Conservation (phyloP, 345 rosid genomes). For the Eucalyptus sp. region DNA sequence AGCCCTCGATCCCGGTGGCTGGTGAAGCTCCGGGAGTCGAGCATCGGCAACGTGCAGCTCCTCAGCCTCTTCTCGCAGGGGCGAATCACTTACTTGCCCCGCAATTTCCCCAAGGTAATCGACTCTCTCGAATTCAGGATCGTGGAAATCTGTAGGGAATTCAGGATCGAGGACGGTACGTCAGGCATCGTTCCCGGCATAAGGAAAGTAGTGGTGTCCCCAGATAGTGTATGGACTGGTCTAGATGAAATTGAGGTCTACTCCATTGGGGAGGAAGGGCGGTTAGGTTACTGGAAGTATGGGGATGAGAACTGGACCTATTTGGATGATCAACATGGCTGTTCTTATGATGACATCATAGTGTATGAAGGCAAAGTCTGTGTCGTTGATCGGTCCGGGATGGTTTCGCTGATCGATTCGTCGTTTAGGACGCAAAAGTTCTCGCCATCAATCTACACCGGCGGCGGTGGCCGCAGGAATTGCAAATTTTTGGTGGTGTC, state of each 20-base stretch:
- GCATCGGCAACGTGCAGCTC: background rate
- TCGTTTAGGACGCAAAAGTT: background rate
- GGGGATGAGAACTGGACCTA: slow-evolving; percentile 7
- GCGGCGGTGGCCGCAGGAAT: background rate
- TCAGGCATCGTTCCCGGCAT: background rate
- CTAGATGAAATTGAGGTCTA: background rate
- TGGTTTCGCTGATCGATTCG: background rate
- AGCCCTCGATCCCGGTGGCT: background rate
- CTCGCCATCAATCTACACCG: background rate
- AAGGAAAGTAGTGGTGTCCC: background rate
- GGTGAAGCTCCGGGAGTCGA: background rate
- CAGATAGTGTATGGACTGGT: background rate
- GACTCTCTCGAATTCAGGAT: slow-evolving; percentile 1
- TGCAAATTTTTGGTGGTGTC: background rate
- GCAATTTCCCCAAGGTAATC: background rate
- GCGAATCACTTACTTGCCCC: background rate
- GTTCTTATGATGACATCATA: background rate
- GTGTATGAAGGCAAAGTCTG: background rate
- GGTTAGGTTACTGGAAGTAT: background rate
- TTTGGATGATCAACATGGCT: background rate
- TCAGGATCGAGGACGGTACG: background rate
- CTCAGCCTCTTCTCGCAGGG: background rate
- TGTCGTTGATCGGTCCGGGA: background rate
- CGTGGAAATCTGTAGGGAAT: background rate
- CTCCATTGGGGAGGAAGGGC: background rate